Base-by-base conservation (phyloP, 768 basidiomycete species). In the Gymnopilus junonius region DNA sequence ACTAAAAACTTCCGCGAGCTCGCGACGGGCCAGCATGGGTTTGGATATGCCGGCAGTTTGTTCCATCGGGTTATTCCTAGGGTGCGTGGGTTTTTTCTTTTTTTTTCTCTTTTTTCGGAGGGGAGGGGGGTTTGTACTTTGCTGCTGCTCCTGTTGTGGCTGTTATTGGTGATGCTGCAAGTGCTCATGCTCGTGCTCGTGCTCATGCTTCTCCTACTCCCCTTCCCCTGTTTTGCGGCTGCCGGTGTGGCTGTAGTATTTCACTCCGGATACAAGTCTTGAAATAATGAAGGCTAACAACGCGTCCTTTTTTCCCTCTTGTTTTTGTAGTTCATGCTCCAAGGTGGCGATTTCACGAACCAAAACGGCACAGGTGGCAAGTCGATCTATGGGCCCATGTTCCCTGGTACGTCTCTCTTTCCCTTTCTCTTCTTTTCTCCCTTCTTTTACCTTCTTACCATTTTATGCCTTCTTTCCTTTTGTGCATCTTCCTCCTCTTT, bases 291-390 rank as follows among this genome's bases (percentile, higher is more conserved):
- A n/a, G n/a, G n/a, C n/a, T n/a, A n/a, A n/a, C n/a, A n/a, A n/a
- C n/a, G n/a, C n/a, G n/a, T n/a, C n/a, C n/a, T n/a, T 35, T 7
- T 14, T 5, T 39, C 37, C 15, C 15, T 39, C 37, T 34, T 31
- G 31, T 46, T 43, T 17, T 14, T 23, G 20, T 62, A 85, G 85
- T 93, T 92, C 79, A 94, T 94, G 93, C 75, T 91, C 48, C 93
- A 94, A 74, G 94, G 92, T 25, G 94, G 94, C 25, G 94, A 95
- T 77, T 94, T 94, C 76, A 93, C 91, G 31, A 72, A 77, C 10
- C 81, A 85, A 65, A 85, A 93, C 65, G 91, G 91, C 14, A 93
- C 90, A 0, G 92, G 93, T 34, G 92, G 92, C n/a, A 83, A 88
- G 74, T 93, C 91, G 14, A 93, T 94, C 73, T 96, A 94, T 68